These are phyloP conservation scores for Crithidia mellificae DNA, from an alignment of 208 protist species.

Conservation along the genomic window DNA sequence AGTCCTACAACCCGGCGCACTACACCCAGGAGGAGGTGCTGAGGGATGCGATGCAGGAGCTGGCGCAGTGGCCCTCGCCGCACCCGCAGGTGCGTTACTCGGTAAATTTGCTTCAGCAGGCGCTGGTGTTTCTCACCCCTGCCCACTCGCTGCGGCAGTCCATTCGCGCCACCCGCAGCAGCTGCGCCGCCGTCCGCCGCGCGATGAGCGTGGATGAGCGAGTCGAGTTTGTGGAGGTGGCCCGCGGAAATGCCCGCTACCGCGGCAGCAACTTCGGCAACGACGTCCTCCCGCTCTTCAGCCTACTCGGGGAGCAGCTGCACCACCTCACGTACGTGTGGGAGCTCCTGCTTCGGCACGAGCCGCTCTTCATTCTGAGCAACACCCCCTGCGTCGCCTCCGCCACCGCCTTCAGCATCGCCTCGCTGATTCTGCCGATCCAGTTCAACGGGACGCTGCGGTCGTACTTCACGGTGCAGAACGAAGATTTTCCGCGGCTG, in stretches of 20 bases:
- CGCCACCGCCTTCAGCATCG: conserved; percentile 62
- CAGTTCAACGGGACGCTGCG: conserved; percentile 66
- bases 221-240: conserved; percentile 22
- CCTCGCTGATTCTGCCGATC: conserved; percentile 74
- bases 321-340: conserved; percentile 79
- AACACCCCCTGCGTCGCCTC: conserved; percentile 81
- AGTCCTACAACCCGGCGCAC: conserved; percentile 60
- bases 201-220: conserved; percentile 30
- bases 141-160: conserved; percentile 35
- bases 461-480: conserved; percentile 87
- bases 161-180: conserved; percentile 30
- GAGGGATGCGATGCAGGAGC: conserved; percentile 58
- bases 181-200: conserved; percentile 13
- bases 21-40: conserved; percentile 79
- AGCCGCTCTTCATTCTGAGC: conserved; percentile 77
- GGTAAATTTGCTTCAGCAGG: conserved; percentile 68
- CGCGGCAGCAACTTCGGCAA: conserved; percentile 33
- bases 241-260: conserved; percentile 14
- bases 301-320: conserved; percentile 67
- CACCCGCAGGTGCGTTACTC: conserved; percentile 78
- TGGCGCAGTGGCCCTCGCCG: conserved; percentile 76
- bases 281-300: conserved; percentile 69
- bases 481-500: conserved; percentile 62
- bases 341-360: conserved; percentile 82
- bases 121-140: conserved; percentile 77